Base-by-base conservation (phyloP, 176 grass and related monocot species). In the Hordeum vulgare region DNA sequence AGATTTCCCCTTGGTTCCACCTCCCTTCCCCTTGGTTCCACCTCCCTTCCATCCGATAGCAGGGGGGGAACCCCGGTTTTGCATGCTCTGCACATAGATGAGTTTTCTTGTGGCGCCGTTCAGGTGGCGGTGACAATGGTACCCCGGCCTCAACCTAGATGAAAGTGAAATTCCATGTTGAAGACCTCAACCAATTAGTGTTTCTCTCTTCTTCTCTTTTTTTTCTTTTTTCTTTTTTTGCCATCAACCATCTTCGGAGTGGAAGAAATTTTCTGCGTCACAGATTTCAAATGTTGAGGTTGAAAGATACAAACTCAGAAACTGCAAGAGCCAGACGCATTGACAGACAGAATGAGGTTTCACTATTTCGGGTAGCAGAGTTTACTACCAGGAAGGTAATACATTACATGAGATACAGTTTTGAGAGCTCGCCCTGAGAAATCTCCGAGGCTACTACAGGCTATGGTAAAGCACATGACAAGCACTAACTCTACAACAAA, bases 401-500 rank as follows among this genome's bases (percentile, higher is more conserved):
- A 71, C 40, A 85, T 84, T 62, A 31, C 40, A 81, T 21, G 54
- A 56, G 71, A 78, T 71, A 82, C 83, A 89, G 11, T 56, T 64
- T 64, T 67, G 4, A 76, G 21, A 80, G 36, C 71, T 76, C 77
- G 57, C 62, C 65, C 0, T 27, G 13, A 21, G 37, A 37, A 21
- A 31, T 39, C 64, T 67, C 64, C 33, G 13, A 66, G 63, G 61
- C 57, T 84, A 27, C 78, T 82, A 81, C 83, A 82, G 42, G 42
- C 31, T 64, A 64, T 37, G 3, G 70, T 47, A 42, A 61, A 63
- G 7, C 78, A 17, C 54, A 81, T 20, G 5, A 31, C 51, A 58
- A 27, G 26, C 72, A 68, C 26, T 61, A 66, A 78, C 57, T 47
- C 88, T 90, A 83, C 83, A 78, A 86, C 83, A 83, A 78, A 78